Base-by-base conservation (phyloP, 2,329 filamentous ascomycete species). In the Zymoseptoria ardabiliae region DNA sequence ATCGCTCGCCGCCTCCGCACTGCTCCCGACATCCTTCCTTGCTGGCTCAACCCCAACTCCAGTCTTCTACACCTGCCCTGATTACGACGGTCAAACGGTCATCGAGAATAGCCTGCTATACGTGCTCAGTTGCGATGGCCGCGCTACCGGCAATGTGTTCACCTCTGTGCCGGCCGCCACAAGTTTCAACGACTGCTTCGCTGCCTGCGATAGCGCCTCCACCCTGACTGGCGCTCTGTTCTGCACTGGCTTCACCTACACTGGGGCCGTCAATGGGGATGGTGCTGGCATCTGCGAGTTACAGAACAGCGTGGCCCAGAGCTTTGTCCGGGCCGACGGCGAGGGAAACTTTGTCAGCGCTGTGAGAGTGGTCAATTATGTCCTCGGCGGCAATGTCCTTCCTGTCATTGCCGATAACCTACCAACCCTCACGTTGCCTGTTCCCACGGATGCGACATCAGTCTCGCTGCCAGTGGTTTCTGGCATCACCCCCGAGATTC, bases 181-280 rank as follows among this genome's bases (percentile, higher is more conserved):
- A 2, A 60, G 61, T 1, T 66, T 68, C 61, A 66, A 66, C 50
- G 63, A 68, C 53, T 68, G 65, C 58, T 68, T 68, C 59, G 20
- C 21, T 4, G 59, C 60, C 10, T 65, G 66, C 28, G 62, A 66
- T 49, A 60, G 62, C 30, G 61, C 57, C 20, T 63, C 60, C 53
- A 58, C 58, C 17, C 25, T 21, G 9, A 58, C 57, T 1, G 63
- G 61, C 4, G 65, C 66, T 5, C 59, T 60, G 17, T 66, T 64
- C 56, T 68, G 66, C 48, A 68, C 65, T 5, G 64, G 61, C 20
- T 68, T 67, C 45, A 63, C 61, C 10, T 68, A 66, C 51, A 58
- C 59, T 2, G 64, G 65, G 22, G 52, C 54, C 8, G 21, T 56
- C 1, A 54, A 62, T 23, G 66, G 64, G 17, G 55, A 57, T 1